A percentile compares a stretch with the other conserved stretches of the same genome.
phyloP scores from a whole-genome alignment of 2,329 filamentous ascomycete genomes.

The Colletotrichum eleusines region DNA sequence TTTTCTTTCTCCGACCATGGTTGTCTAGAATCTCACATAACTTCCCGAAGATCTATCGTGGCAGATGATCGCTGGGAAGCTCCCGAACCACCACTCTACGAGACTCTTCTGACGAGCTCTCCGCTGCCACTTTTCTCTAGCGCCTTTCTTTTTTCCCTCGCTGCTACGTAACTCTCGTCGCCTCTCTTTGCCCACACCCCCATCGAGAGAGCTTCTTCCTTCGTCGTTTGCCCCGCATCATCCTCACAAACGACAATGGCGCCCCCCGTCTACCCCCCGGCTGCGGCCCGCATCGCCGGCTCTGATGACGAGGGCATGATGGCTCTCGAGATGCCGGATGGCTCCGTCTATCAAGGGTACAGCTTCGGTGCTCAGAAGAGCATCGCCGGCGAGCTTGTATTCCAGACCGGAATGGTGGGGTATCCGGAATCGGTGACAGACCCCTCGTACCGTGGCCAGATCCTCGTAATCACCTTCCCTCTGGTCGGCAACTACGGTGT shows the following conservation, averaged over 20 bases:
- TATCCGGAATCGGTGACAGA: constrained; percentile 95
- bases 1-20: constrained; percentile 41
- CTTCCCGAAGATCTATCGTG: constrained; percentile 44
- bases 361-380: constrained; percentile 97
- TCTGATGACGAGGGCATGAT: constrained; percentile 72
- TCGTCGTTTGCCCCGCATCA: constrained; percentile 36
- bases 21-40: constrained; percentile 36
- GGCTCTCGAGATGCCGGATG: constrained; percentile 93
- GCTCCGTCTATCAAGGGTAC: constrained; percentile 90
- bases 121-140: constrained; percentile 33
- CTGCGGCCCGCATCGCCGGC: constrained; percentile 69
- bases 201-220: constrained; percentile 27
- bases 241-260: constrained; percentile 48
- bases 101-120: constrained; percentile 42
- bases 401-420: constrained; percentile 99
- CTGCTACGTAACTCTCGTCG: constrained; percentile 15
- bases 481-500: constrained; percentile 98
- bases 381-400: constrained; percentile 96
- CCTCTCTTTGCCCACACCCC: constrained; percentile 18
- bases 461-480: constrained; percentile 96
- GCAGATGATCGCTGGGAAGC: constrained; percentile 45
- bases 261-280: constrained; percentile 61
- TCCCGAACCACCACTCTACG: constrained; percentile 36
- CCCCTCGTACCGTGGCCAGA: constrained; percentile 90
- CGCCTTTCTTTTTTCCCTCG: constrained; percentile 12